These are phyloP conservation scores for Monosporascus sp. DNA, from an alignment of 2,329 filamentous ascomycete genomes.

Conservation along the genomic window DNA sequence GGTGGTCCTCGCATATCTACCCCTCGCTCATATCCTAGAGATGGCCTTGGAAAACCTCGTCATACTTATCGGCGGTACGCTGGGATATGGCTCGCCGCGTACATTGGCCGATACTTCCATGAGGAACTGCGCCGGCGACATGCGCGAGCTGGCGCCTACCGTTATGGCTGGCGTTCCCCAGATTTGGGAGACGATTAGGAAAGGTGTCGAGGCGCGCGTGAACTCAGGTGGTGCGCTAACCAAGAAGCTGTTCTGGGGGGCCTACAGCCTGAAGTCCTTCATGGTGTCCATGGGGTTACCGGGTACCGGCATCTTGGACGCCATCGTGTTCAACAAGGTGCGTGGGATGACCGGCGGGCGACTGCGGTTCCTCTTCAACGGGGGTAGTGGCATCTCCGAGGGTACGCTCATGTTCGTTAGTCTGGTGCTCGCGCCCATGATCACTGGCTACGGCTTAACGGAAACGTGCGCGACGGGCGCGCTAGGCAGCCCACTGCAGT, in stretches of 20 bases:
- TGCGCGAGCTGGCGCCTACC: slow-evolving; percentile 84
- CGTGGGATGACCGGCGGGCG: slow-evolving; percentile 84
- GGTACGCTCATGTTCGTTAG: slow-evolving; percentile 89
- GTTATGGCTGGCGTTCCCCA: slow-evolving; percentile 92
- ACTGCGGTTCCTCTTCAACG: slow-evolving; percentile 88
- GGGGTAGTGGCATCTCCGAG: slow-evolving; percentile 82
- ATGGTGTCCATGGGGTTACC: slow-evolving; percentile 56
- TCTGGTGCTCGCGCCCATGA: slow-evolving; percentile 88
- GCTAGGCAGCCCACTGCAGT: slow-evolving; percentile 79
- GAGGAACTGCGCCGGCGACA: slow-evolving; percentile 87
- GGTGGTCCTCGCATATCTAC: slow-evolving; percentile 81
- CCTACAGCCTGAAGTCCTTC: slow-evolving; percentile 53
- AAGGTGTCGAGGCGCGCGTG: slow-evolving; percentile 80
- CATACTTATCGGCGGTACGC: slow-evolving; percentile 80
- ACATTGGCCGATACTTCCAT: slow-evolving; percentile 83
- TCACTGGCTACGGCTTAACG: slow-evolving; percentile 88
- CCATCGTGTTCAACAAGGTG: slow-evolving; percentile 85
- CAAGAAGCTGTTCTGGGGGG: slow-evolving; percentile 71
- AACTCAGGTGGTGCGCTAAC: slow-evolving; percentile 64
- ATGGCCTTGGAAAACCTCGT: slow-evolving; percentile 92
- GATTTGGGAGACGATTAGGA: slow-evolving; percentile 96
- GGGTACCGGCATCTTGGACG: slow-evolving; percentile 66
- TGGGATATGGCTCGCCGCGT: slow-evolving; percentile 88
- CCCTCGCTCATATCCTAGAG: slow-evolving; percentile 92
- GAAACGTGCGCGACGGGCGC: slow-evolving; percentile 84